phyloP scores from a whole-genome alignment of 2,329 filamentous ascomycete species.

The Dothideomycetes sp. region DNA sequence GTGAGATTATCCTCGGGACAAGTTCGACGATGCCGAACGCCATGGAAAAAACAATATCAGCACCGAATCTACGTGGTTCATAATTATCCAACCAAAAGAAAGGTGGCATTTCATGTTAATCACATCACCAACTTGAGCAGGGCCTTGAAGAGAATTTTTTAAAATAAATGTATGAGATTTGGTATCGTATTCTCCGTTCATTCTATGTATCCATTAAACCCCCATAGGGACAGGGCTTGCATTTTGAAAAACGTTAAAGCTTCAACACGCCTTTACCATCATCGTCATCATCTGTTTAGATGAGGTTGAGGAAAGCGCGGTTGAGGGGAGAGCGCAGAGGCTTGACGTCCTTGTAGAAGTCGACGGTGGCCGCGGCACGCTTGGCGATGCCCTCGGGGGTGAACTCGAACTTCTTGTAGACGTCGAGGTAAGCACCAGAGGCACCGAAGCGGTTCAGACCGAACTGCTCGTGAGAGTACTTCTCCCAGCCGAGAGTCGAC shows the following conservation, averaged over 20 bases:
- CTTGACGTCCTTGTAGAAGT: conserved; percentile 97
- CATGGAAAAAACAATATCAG: too few species aligned
- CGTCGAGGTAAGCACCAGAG: conserved; percentile 92
- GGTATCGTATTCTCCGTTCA: conserved; percentile 12
- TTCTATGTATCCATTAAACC: conserved; percentile 12
- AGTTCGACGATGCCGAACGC: too few species aligned
- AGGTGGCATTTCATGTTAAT: too few species aligned
- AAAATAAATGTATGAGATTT: too few species aligned
- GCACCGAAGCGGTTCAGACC: conserved; percentile 98
- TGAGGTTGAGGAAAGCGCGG: conserved; percentile 94
- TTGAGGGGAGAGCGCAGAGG: conserved; percentile 84
- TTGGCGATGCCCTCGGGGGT: conserved; percentile 94
- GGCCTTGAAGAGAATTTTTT: too few species aligned
- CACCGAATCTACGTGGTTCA: too few species aligned
- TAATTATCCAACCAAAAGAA: too few species aligned
- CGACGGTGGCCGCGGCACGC: conserved; percentile 80
- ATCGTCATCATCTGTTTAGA: conserved; percentile 47
- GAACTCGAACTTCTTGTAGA: conserved; percentile 99
- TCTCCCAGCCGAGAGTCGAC: conserved; percentile 96
- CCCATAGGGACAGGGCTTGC: neutral
- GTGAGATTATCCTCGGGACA: too few species aligned
- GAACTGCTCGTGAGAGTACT: conserved; percentile 98
- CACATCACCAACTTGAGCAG: too few species aligned
- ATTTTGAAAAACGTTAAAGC: conserved; percentile 7
- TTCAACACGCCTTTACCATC: conserved; percentile 10